Base-by-base conservation (phyloP, 139 green algal species). In the Spirogloea muscicola region DNA sequence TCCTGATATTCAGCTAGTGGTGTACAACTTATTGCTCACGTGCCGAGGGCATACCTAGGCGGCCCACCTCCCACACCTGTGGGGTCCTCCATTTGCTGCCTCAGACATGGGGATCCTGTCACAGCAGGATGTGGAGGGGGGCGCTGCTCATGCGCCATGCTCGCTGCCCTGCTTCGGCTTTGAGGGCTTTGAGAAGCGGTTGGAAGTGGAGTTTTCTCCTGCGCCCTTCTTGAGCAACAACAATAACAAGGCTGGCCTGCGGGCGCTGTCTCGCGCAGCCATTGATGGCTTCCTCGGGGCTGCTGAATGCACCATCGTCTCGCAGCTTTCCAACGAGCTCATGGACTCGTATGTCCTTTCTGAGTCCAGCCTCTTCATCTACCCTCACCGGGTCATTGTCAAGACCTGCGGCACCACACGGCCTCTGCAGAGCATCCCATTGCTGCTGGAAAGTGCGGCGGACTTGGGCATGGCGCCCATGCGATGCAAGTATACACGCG, bases 361-460 rank as follows among this genome's bases (percentile, higher is more conserved):
- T 1, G 95, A 99, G 88, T 92, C 83, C 43, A 91, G 77, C 58
- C 84, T 98, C 39, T 99, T 99, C 82, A 88, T 99, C n/a, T 96
- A 94, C 77, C 86, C 91, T 1, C 81, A 68, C 65, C 92, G 87
- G 78, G 86, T 93, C 55, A 87, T 98, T 2, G 85, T 99, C 29
- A 99, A 99, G 88, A 99, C 95, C 0, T 99, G 95, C 82, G 95
- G 95, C 64, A 98, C 91, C 66, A 99, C 95, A 25, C 81, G 83
- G 58, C 88, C 97, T 42, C 59, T 80, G 61, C 27, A 76, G 21
- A 87, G 86, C 2, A 85, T 97, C 49, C 87, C 89, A 0, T 59
- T 77, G 16, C 80, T 98, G 67, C 74, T 96, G 48, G 80, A 93
- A 60, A 68, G 88, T 16, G 91, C 93, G 2, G 75, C 42, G 0